Conservation (phyloP, 2,329 filamentous ascomycete genomes). For the Lecanosticta acicola region DNA sequence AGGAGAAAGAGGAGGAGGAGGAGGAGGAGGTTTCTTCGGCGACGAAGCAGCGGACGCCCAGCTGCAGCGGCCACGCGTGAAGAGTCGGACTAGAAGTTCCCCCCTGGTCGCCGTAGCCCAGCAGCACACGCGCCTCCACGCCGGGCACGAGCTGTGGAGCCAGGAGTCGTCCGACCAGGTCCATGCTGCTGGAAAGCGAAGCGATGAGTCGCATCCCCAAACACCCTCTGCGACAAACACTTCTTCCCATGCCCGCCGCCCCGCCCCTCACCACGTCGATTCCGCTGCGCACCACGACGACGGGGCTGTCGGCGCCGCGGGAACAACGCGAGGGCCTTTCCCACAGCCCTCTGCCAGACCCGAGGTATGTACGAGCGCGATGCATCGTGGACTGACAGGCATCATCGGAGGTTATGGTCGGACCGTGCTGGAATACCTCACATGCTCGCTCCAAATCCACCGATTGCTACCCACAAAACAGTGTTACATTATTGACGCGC, state of each 20-base stretch:
- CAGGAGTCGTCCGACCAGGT: not conserved
- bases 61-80: slow-evolving; percentile 19
- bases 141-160: not conserved
- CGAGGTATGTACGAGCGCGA: slow-evolving; percentile 21
- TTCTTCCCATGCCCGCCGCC: not conserved
- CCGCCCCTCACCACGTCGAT: slow-evolving; percentile 10
- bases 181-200: not conserved
- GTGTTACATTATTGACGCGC: too few relatives aligned
- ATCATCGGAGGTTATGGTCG: not conserved
- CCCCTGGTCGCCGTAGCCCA: slow-evolving; percentile 13
- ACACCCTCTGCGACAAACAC: not conserved
- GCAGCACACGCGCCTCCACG: not conserved
- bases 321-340: slow-evolving; percentile 21
- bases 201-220: not conserved
- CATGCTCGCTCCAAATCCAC: not conserved
- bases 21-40: too few relatives aligned
- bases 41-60: not conserved
- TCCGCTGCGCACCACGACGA: slow-evolving; percentile 28
- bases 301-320: slow-evolving; percentile 29
- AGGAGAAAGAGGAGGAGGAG: not conserved
- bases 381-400: not conserved
- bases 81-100: slow-evolving; percentile 25
- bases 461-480: not conserved
- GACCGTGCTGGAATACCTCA: not conserved
- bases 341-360: slow-evolving; percentile 24